Base-by-base conservation (phyloP, 805 yeast species). In the Osmozyma mogii region DNA sequence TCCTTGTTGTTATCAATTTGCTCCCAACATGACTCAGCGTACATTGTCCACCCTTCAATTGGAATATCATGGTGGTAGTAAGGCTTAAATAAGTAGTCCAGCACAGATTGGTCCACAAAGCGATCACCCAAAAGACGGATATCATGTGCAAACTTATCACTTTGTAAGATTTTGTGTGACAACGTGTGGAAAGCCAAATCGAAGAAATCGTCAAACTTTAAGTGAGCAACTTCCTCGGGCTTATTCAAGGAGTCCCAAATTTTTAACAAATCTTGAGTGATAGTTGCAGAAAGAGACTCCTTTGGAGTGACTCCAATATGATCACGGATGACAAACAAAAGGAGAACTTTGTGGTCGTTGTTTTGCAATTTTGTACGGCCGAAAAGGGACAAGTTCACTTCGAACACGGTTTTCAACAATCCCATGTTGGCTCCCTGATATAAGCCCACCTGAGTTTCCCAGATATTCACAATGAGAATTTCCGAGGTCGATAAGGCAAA, bases 401-500 rank as follows among this genome's bases (percentile, higher is more conserved):
- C 98, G 58, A 92, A 87, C 3, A 92, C 98, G 0, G 98, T 92
- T 50, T 88, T 88, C 43, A 92, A 65, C 25, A 92, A 61, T 1
- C 92, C 97, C 95, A 92, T 82, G 49, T 92, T 92, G 15, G 96
- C 96, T 30, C 98, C 98, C 54, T 89, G 96, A 50, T 92, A 92
- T 24, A 92, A 66, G 7, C 98, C 98, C 33, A 92, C 87, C 56
- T 92, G 98, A 44, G 84, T 82, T 54, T 92, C 98, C 96, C 97
- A 92, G 49, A 89, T 75, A 54, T 92, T 92, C 24, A 92, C 81
- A 37, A 92, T 85, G 44, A 92, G 65, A 4, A 88, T 77, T 49
- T 92, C 97, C 10, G 92, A 77, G 0, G 96, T 88, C 8, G 96
- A 75, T 37, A 92, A 64, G 0, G 98, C 97, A 63, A 92, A 92